These are phyloP conservation scores for Chrysochromulina parva DNA, from an alignment of 78 protist genomes.

Conservation along the genomic window DNA sequence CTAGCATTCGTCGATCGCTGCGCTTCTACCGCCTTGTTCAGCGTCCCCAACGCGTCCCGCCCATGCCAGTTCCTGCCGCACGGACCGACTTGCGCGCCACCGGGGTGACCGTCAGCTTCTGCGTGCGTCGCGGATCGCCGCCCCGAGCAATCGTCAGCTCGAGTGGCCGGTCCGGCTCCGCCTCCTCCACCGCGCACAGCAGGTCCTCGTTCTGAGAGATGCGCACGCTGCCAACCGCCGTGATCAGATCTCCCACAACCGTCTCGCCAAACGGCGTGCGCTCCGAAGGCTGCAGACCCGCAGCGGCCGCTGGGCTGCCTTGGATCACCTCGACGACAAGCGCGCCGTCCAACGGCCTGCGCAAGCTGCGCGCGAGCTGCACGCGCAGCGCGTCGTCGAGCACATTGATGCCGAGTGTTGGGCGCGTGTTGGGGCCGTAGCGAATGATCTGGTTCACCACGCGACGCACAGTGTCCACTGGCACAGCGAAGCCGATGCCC, in stretches of 20 bases:
- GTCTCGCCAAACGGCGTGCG: background rate
- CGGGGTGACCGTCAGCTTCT: too few relatives aligned
- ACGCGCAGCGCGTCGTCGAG: background rate
- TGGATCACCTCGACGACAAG: background rate
- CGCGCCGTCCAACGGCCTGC: background rate
- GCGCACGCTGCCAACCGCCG: background rate
- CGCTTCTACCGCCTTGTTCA: too few relatives aligned
- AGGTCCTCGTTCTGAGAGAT: background rate
- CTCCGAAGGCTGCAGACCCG: background rate
- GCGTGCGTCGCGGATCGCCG: too few relatives aligned
- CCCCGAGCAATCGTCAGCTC: too few relatives aligned
- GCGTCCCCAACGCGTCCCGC: too few relatives aligned
- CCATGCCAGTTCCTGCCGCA: too few relatives aligned
- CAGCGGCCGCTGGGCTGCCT: background rate
- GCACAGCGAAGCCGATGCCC: conserved; percentile 37
- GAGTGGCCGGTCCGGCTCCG: too few relatives aligned
- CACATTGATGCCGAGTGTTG: background rate
- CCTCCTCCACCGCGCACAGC: background rate
- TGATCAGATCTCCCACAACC: background rate
- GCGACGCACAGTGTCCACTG: conserved; percentile 21
- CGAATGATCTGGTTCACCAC: background rate
- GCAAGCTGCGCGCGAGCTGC: background rate
- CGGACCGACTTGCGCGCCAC: too few relatives aligned
- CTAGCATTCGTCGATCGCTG: too few relatives aligned
- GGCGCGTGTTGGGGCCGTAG: background rate